A percentile compares a stretch with the other conserved stretches of the same genome.
phyloP scores from a whole-genome alignment of 2,329 filamentous ascomycete genomes.

The Claviceps africana region DNA sequence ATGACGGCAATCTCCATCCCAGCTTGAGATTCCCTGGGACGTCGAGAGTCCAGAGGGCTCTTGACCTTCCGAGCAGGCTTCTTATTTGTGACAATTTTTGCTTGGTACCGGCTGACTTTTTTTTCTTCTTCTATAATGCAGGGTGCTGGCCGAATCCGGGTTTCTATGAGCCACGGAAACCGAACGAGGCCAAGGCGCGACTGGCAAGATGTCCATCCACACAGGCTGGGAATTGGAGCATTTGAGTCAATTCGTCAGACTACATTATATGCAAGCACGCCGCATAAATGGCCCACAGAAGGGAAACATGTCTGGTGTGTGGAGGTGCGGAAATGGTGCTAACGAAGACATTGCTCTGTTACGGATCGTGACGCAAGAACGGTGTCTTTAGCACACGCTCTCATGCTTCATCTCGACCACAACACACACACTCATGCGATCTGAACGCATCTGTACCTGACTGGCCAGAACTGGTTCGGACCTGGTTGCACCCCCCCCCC shows the following conservation, averaged over 20 bases:
- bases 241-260: neutral
- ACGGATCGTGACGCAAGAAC: neutral
- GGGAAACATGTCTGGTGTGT: neutral
- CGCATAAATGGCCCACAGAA: neutral
- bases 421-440: neutral
- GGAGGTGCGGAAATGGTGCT: neutral
- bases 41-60: neutral
- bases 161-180: conserved; percentile 32
- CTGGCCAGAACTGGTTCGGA: neutral
- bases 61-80: neutral
- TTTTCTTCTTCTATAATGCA: conserved; percentile 17
- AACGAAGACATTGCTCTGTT: neutral
- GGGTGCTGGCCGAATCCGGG: conserved; percentile 47
- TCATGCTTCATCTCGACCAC: neutral
- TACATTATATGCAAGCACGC: neutral
- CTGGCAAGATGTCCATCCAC: neutral
- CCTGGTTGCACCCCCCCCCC: neutral
- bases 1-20: conserved; percentile 13
- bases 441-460: neutral
- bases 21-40: too few relatives aligned
- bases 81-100: neutral
- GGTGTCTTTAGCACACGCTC: neutral
- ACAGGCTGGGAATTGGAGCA: neutral
- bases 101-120: neutral
- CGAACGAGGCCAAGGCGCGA: neutral